These are phyloP conservation scores for Lophiotrema nucula DNA, from an alignment of 495 filamentous ascomycete genomes.

Conservation along the genomic window DNA sequence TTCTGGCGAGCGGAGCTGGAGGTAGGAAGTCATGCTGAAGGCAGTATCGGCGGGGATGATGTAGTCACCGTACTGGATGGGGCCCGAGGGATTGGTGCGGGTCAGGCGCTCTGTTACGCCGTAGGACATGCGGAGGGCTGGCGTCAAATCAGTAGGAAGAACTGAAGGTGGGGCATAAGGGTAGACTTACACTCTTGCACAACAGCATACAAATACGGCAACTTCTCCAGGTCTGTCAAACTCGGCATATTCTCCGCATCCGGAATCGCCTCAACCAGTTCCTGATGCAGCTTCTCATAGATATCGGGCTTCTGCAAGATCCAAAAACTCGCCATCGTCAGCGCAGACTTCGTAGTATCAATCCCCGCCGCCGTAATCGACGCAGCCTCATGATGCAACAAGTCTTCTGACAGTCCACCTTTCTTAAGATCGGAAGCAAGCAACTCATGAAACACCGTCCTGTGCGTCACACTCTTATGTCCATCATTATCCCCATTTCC, in stretches of 20 bases:
- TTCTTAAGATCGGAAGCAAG: slow-evolving; percentile 3
- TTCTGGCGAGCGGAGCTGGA: not conserved
- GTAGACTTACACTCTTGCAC: slow-evolving; percentile 41
- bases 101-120: slow-evolving; percentile 47
- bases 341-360: slow-evolving; percentile 39
- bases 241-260: slow-evolving; percentile 24
- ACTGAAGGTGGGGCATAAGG: slow-evolving; percentile 41
- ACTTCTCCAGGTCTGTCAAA: slow-evolving; percentile 39
- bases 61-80: slow-evolving; percentile 41
- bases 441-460: not conserved
- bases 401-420: slow-evolving; percentile 33
- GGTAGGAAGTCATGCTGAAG: not conserved
- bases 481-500: not conserved
- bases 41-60: slow-evolving; percentile 5
- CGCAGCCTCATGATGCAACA: slow-evolving; percentile 38
- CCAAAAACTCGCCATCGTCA: slow-evolving; percentile 34
- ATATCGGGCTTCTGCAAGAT: slow-evolving; percentile 2
- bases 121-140: slow-evolving; percentile 36
- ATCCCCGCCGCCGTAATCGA: slow-evolving; percentile 38
- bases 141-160: not conserved
- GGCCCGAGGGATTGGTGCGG: slow-evolving; percentile 45
- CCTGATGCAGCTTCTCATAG: not conserved
- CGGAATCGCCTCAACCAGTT: slow-evolving; percentile 7
- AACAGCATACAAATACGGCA: slow-evolving; percentile 38
- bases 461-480: not conserved